Conservation (phyloP, 805 yeast genomes). For the Diddensiella transvaalensis region DNA sequence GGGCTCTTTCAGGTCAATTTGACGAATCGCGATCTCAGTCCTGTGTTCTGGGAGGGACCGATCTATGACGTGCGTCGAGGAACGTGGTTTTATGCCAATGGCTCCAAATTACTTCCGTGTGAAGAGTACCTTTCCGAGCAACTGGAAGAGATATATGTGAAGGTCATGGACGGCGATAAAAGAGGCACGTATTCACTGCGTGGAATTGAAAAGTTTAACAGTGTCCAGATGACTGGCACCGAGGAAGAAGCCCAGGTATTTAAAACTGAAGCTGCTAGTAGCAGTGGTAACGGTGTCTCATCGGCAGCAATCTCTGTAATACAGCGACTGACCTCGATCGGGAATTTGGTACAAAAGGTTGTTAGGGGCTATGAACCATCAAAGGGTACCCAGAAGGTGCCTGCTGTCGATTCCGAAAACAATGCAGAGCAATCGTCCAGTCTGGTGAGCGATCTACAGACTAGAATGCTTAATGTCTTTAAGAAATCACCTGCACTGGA, state of each 20-base stretch:
- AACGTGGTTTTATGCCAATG: constrained; percentile 67
- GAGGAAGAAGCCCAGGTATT: background rate
- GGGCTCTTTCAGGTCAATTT: constrained; percentile 71
- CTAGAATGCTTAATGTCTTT: background rate
- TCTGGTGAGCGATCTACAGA: background rate
- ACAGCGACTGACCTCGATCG: background rate
- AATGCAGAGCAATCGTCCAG: background rate
- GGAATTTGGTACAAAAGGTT: constrained; percentile 1
- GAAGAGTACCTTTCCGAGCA: constrained; percentile 46
- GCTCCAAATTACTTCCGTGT: constrained; percentile 46
- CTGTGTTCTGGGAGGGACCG: constrained; percentile 90
- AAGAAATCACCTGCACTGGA: background rate
- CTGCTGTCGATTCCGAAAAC: background rate
- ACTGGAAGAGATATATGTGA: constrained; percentile 54
- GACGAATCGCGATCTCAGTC: constrained; percentile 48
- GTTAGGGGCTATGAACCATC: constrained; percentile 3
- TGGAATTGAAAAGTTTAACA: background rate
- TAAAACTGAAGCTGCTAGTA: background rate
- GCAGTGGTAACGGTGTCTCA: background rate
- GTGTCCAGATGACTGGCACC: background rate
- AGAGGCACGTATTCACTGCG: constrained; percentile 32
- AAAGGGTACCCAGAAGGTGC: too few species aligned
- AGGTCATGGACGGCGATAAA: constrained; percentile 24
- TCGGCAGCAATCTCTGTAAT: background rate
- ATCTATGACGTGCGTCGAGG: constrained; percentile 79